Percentiles rank a stretch among this genome's conserved stretches.
These are phyloP conservation scores for Dothideomycetidae sp. DNA, from an alignment of 2,329 filamentous ascomycete species.

Conservation along the genomic window DNA sequence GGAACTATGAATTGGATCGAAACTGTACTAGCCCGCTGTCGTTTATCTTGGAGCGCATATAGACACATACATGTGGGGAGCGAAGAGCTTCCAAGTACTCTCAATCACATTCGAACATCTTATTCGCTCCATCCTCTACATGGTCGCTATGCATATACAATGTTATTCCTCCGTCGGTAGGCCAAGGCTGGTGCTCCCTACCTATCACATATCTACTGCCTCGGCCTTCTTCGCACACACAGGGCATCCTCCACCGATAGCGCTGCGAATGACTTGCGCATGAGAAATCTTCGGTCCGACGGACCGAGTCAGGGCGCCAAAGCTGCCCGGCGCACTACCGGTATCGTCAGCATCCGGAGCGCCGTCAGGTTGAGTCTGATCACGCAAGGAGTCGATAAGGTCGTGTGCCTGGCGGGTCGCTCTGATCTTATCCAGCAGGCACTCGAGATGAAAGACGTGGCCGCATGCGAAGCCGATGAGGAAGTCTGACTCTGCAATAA, in stretches of 20 bases:
- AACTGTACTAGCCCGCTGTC: too few species aligned
- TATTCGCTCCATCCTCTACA: too few species aligned
- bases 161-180: too few species aligned
- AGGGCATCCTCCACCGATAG: slow-evolving; percentile 38
- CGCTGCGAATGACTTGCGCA: slow-evolving; percentile 39
- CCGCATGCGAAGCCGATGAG: slow-evolving; percentile 70
- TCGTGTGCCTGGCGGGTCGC: slow-evolving; percentile 27
- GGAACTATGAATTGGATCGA: too few species aligned
- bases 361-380: slow-evolving; percentile 28
- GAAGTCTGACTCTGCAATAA: slow-evolving; percentile 47
- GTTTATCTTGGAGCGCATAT: too few species aligned
- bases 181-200: not conserved
- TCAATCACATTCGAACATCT: too few species aligned
- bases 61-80: too few species aligned
- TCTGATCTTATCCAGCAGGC: slow-evolving; percentile 40
- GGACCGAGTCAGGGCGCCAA: slow-evolving; percentile 5
- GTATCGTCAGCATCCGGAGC: slow-evolving; percentile 28
- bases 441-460: slow-evolving; percentile 65
- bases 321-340: slow-evolving; percentile 25
- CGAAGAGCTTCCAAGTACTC: too few species aligned
- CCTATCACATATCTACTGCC: slow-evolving; percentile 1
- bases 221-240: slow-evolving; percentile 13
- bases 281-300: slow-evolving; percentile 12
- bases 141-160: not conserved
- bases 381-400: slow-evolving; percentile 31